Evolutionary conservation across 805 yeast species (phyloP), one percentile per base, ranked within the genome.

Genomic region (Clavispora santaluciae): DNA sequence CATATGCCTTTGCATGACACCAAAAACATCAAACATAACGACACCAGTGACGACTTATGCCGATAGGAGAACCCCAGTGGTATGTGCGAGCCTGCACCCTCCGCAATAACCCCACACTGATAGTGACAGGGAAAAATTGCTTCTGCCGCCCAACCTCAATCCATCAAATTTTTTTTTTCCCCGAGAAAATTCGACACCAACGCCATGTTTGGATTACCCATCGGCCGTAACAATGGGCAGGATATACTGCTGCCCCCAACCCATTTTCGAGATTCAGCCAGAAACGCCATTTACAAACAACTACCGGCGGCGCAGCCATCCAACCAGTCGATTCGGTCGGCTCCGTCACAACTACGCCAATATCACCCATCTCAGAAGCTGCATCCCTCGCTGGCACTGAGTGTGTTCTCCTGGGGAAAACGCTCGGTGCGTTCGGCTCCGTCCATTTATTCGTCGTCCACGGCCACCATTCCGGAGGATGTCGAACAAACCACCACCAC

Each of bases 381-480:
- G 55, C 60, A 58, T 28, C 51, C 57, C 25, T 60, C 65, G 44
- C 66, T 60, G 67, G 57, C 61, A n/a, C 63, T 68, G 39, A 58
- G 66, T 30, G 57, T 68, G 6, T 69, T 67, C 46, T 61, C 68
- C 15, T 46, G 57, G 42, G 59, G 61, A 6, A 64, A 63, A 40
- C 46, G 73, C 33, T 60, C 68, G 5, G 69, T 66, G 15, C 50
- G 74, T 22, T 60, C 67, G n/a, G 73, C 73, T 1, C 74, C 74
- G 2, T 64, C 70, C 15, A 54, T 68, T 13, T 68, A 67, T 47
- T 64, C 70, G 22, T 56, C 61, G 35, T 59, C 68, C 20, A 68
- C 72, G 1, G 73, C 70, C 33, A 69, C 73, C 13, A 69, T 69
- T 28, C 74, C 74, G 1, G 74, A 69, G 47, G 73, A 69, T 43